These are phyloP conservation scores for Rhodamnia argentea DNA, from an alignment of 345 rosid genomes.

Conservation along the genomic window DNA sequence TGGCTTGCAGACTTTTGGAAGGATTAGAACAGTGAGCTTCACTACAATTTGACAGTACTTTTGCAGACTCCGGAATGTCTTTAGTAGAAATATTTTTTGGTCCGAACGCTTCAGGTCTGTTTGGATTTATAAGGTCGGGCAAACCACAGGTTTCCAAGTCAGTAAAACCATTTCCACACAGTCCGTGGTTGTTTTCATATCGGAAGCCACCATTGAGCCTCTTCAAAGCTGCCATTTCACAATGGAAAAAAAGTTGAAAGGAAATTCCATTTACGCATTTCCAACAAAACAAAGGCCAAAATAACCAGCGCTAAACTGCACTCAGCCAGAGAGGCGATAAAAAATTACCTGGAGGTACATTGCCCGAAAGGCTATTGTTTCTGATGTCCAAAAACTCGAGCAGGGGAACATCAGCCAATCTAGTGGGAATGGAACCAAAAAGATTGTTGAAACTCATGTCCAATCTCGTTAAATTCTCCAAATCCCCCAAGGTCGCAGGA, in stretches of 20 bases:
- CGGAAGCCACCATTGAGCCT: slow-evolving; percentile 63
- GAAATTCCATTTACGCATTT: neutral
- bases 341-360: slow-evolving; percentile 60
- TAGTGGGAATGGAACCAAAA: slow-evolving; percentile 78
- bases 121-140: slow-evolving; percentile 14
- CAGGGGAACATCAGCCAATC: slow-evolving; percentile 50
- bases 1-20: slow-evolving; percentile 22
- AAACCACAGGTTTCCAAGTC: slow-evolving; percentile 42
- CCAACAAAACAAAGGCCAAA: neutral
- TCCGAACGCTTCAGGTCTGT: slow-evolving; percentile 61
- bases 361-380: slow-evolving; percentile 81
- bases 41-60: slow-evolving; percentile 37
- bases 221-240: slow-evolving; percentile 42
- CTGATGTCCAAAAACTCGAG: slow-evolving; percentile 69
- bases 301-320: neutral
- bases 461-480: slow-evolving; percentile 51
- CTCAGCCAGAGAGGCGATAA: neutral
- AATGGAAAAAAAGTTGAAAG: neutral
- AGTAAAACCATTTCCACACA: slow-evolving; percentile 69
- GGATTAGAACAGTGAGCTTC: slow-evolving; percentile 17
- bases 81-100: slow-evolving; percentile 27
- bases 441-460: slow-evolving; percentile 79
- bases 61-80: slow-evolving; percentile 63
- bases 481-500: slow-evolving; percentile 83
- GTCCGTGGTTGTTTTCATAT: slow-evolving; percentile 53